These are phyloP conservation scores for Brachypodium distachyon DNA, from an alignment of 202 grass and related monocot genomes.

Conservation along the genomic window DNA sequence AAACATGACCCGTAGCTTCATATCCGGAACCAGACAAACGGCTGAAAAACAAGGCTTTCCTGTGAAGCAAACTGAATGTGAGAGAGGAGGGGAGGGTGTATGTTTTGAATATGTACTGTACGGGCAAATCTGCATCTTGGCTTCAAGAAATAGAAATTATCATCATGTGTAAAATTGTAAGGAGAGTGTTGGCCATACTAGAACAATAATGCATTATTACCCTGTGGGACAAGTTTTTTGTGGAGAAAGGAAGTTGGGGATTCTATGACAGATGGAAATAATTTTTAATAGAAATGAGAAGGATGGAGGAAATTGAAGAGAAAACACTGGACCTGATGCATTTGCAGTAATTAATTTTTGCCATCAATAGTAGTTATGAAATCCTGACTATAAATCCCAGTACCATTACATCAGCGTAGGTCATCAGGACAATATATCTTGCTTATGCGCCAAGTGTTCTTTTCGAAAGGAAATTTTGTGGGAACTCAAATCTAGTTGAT, in stretches of 20 bases:
- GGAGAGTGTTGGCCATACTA: not conserved
- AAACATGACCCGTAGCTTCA: constrained; percentile 19
- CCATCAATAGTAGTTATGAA: too few species aligned
- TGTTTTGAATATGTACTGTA: not conserved
- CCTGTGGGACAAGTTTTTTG: not conserved
- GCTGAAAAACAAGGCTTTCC: not conserved
- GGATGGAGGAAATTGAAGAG: too few species aligned
- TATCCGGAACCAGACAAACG: not conserved
- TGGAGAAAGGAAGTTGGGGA: not conserved
- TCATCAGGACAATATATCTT: too few species aligned
- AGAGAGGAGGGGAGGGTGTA: not conserved
- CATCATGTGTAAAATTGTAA: not conserved
- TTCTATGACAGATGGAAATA: not conserved
- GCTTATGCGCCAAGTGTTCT: too few species aligned
- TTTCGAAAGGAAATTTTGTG: too few species aligned
- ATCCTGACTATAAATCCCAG: too few species aligned
- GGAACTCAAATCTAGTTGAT: too few species aligned
- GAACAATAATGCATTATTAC: not conserved
- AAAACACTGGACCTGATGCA: too few species aligned
- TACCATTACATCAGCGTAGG: too few species aligned
- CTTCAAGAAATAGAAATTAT: constrained; percentile 22
- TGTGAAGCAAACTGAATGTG: not conserved
- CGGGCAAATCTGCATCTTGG: constrained; percentile 45
- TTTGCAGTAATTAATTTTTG: too few species aligned
- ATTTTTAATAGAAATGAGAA: too few species aligned